These are phyloP conservation scores for Diaporthe citriasiana DNA, from an alignment of 2,329 filamentous ascomycete genomes.

Conservation along the genomic window DNA sequence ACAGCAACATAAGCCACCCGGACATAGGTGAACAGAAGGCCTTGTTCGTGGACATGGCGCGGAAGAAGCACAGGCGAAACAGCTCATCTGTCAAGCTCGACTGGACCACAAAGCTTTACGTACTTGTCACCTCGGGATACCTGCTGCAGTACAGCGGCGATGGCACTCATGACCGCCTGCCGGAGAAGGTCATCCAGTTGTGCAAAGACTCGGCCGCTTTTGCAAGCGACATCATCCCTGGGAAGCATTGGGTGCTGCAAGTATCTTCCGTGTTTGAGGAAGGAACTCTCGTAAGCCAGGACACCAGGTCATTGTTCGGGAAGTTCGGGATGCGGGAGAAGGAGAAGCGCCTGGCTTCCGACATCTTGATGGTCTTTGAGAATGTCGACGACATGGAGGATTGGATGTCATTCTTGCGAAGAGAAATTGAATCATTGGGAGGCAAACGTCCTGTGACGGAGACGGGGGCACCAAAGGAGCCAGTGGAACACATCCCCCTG, in stretches of 20 bases:
- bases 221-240: constrained; percentile 83
- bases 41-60: constrained; percentile 57
- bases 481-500: constrained; percentile 53
- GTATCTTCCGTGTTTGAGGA: constrained; percentile 76
- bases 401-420: constrained; percentile 79
- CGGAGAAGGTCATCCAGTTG: constrained; percentile 80
- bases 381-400: constrained; percentile 80
- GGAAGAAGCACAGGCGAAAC: constrained; percentile 63
- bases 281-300: constrained; percentile 64
- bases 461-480: constrained; percentile 66
- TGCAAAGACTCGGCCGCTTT: constrained; percentile 84
- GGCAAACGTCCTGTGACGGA: constrained; percentile 75
- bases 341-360: constrained; percentile 71
- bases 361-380: constrained; percentile 80
- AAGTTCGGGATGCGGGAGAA: constrained; percentile 72
- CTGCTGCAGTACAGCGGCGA: constrained; percentile 81
- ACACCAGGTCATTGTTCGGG: constrained; percentile 74
- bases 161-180: constrained; percentile 78
- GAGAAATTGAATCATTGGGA: constrained; percentile 78
- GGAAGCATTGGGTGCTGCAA: constrained; percentile 84
- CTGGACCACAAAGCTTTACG: constrained; percentile 79
- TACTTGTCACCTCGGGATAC: constrained; percentile 79
- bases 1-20: constrained; percentile 33
- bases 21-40: constrained; percentile 40
- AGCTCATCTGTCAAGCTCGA: constrained; percentile 65